Evolutionary conservation across 208 protist genomes (phyloP), one percentile per base, ranked within the genome.

Genomic region (Kentomonas sorsogonicus): DNA sequence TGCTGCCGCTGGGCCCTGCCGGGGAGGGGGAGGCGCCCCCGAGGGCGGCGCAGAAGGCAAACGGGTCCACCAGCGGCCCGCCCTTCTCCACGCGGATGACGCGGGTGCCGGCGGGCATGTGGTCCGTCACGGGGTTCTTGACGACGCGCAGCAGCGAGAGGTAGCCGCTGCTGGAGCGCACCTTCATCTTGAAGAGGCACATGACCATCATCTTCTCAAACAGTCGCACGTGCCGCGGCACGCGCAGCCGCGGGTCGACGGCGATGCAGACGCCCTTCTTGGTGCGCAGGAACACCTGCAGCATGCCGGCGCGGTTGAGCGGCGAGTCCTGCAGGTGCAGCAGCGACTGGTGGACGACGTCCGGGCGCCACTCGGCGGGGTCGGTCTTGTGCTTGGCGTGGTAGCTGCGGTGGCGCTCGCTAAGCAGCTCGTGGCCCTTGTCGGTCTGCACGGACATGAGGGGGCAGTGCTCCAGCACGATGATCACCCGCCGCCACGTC

Each of bases 121-220:
- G 96, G 34, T 98, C 90, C 20, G 94, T 99, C 30, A 99, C 85
- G 4, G 98, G 98, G 71, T 99, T 99, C 57, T 97, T 96, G 52
- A 99, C 96, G 2, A 99, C 92, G 34, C 98, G 97, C 53, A 99
- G 74, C 10, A 99, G 92, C 33, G 89, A 95, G 30, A 97, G 72
- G 51, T 93, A 86, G 45, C 85, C 85, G 22, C 75, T 69, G 31
- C 87, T 82, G 44, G 79, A 79, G 41, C 96, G 77, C 63, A 99
- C 98, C 69, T 93, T 97, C 40, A 99, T 88, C 76, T 99, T 98
- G 76, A 99, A 96, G 43, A 99, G 85, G 34, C 99, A 81, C 71
- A 98, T 93, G 13, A 99, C 97, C 97, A 99, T 99, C 65, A 99
- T 93, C 57, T 96, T 97, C 47, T 95, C 79, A 73, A 99, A 99